Percentiles rank a stretch among this genome's conserved stretches.
Evolutionary conservation across 306 rosid species (phyloP).

Genomic region (Senna siamea): DNA sequence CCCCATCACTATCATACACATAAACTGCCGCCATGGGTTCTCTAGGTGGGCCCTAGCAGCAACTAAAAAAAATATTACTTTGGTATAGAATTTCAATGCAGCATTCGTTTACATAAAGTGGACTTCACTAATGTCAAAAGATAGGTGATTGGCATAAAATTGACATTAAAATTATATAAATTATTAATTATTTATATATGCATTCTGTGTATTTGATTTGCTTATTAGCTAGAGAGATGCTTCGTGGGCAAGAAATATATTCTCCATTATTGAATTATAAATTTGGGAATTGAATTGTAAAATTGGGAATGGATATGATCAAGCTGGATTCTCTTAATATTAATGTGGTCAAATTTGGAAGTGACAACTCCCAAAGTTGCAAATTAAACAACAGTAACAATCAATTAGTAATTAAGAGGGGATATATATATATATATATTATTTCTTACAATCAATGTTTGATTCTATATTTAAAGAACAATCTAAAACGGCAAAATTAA

Average conservation of each 20-base stretch:
- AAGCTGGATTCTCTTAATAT: background rate
- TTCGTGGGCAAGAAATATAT: conserved; percentile 35
- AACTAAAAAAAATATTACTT: background rate
- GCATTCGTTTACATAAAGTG: conserved; percentile 5
- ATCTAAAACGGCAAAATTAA: too few species aligned
- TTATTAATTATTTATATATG: too few species aligned
- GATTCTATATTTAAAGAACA: too few species aligned
- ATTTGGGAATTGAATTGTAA: background rate
- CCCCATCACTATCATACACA: background rate
- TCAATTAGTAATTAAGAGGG: too few species aligned
- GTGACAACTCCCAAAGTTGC: background rate
- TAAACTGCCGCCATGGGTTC: background rate
- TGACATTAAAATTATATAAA: background rate
- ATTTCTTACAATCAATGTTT: too few species aligned
- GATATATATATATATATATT: too few species aligned
- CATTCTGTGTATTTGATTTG: background rate
- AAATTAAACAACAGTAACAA: too few species aligned
- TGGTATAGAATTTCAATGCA: conserved; percentile 13
- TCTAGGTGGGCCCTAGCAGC: conserved; percentile 7
- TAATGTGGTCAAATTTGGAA: conserved; percentile 9
- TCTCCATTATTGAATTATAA: conserved; percentile 11
- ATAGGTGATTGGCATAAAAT: conserved; percentile 9
- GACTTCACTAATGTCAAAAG: conserved; percentile 24
- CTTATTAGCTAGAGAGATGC: conserved; percentile 14
- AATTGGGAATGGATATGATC: background rate